Conservation (phyloP, 352 stramenopile species). For the Globisporangium rhizosaccharum region DNA sequence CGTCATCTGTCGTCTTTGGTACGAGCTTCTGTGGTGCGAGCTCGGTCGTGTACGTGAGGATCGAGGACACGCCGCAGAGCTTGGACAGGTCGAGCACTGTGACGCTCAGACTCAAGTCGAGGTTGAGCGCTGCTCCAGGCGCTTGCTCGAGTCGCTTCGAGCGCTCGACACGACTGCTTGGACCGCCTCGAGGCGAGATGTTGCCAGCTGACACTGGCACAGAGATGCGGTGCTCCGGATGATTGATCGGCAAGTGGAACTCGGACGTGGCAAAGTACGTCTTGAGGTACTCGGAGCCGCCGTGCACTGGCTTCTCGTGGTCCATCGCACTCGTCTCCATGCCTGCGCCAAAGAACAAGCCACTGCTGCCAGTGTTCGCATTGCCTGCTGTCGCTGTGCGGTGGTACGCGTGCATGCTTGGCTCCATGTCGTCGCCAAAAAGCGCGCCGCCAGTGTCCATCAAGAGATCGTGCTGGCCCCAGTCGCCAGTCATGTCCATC, state of each 20-base stretch:
- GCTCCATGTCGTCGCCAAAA: slow-evolving; percentile 4
- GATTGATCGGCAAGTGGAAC: slow-evolving; percentile 65
- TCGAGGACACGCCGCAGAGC: slow-evolving; percentile 68
- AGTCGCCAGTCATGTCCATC: slow-evolving; percentile 51
- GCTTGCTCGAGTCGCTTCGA: slow-evolving; percentile 50
- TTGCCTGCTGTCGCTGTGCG: too few relatives aligned
- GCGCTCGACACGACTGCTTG: slow-evolving; percentile 12
- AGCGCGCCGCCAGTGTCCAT: slow-evolving; percentile 30
- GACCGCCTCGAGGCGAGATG: slow-evolving; percentile 42
- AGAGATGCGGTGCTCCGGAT: slow-evolving; percentile 60
- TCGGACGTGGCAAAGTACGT: slow-evolving; percentile 64
- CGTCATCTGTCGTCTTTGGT: slow-evolving; percentile 16
- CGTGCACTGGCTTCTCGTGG: slow-evolving; percentile 50
- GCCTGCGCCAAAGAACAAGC: slow-evolving; percentile 30
- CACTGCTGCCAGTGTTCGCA: slow-evolving; percentile 3
- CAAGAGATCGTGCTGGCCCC: slow-evolving; percentile 27
- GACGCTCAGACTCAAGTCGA: slow-evolving; percentile 68
- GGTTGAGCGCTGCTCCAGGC: slow-evolving; percentile 27
- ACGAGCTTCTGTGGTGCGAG: slow-evolving; percentile 19
- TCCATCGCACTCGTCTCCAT: slow-evolving; percentile 20
- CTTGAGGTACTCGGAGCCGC: slow-evolving; percentile 68
- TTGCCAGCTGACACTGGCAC: slow-evolving; percentile 25
- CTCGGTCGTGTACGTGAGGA: slow-evolving; percentile 62
- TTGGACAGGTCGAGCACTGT: slow-evolving; percentile 68
- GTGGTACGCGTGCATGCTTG: slow-evolving; percentile 11